Percentiles rank a stretch among this genome's conserved stretches.
Evolutionary conservation across 441 rosid species (phyloP).

Genomic region (Erodium chrysanthum): DNA sequence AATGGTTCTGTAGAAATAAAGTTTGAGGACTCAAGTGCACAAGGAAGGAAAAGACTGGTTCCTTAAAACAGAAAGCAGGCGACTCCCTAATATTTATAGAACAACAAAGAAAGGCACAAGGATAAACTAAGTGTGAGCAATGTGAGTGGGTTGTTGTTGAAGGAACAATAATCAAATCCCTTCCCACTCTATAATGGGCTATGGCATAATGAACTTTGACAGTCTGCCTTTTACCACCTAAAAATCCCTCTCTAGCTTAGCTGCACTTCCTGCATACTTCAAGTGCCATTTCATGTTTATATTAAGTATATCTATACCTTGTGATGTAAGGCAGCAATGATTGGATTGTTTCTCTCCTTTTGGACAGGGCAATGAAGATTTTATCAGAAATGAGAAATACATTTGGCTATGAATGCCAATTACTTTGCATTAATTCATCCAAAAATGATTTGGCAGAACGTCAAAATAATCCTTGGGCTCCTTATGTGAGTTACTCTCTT

Average conservation of each 20-base stretch:
- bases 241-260: background rate
- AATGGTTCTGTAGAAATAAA: background rate
- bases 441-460: slow-evolving; percentile 54
- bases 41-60: background rate
- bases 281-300: background rate
- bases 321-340: slow-evolving; percentile 11
- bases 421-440: slow-evolving; percentile 90
- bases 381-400: slow-evolving; percentile 82
- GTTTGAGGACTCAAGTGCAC: background rate
- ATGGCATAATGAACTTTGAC: background rate
- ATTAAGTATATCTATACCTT: background rate
- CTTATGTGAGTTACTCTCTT: slow-evolving; percentile 44
- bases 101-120: background rate
- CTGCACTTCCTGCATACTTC: slow-evolving; percentile 1
- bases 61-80: background rate
- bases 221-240: background rate
- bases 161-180: background rate
- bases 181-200: background rate
- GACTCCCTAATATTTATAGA: background rate
- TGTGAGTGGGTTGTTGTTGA: background rate
- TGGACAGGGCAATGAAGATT: slow-evolving; percentile 68
- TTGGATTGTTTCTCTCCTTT: slow-evolving; percentile 13
- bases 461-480: slow-evolving; percentile 65
- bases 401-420: slow-evolving; percentile 70
- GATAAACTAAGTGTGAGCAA: background rate